phyloP scores from a whole-genome alignment of 345 rosid genomes.

The Corchorus olitorius region DNA sequence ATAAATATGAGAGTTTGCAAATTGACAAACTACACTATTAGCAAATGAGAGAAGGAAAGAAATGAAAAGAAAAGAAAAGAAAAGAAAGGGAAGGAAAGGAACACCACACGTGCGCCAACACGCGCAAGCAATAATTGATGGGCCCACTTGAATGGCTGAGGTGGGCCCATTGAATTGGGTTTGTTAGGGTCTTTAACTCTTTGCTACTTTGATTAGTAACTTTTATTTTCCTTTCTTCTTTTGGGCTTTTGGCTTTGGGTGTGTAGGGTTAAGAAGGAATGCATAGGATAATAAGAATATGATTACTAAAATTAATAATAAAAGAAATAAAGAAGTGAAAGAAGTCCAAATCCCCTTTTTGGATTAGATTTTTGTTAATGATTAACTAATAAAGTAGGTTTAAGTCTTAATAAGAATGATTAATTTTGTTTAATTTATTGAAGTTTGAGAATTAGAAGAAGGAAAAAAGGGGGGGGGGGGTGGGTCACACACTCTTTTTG shows the following conservation, averaged over 20 bases:
- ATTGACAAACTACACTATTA: constrained; percentile 8
- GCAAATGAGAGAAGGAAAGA: not conserved
- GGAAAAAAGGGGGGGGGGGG: constrained; percentile 12
- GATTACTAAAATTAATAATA: no score
- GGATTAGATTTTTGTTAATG: not conserved
- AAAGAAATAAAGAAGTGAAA: no score
- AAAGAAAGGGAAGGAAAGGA: constrained; percentile 7
- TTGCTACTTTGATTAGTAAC: not conserved
- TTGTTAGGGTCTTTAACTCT: constrained; percentile 22
- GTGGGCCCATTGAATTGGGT: constrained; percentile 5
- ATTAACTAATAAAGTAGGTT: not conserved
- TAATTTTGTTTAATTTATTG: constrained; percentile 12
- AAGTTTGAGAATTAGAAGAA: not conserved
- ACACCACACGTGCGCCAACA: constrained; percentile 51
- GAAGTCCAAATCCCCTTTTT: not conserved
- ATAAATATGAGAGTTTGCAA: not conserved
- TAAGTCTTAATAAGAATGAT: not conserved
- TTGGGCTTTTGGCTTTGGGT: not conserved
- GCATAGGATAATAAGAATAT: not conserved
- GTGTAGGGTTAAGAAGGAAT: not conserved
- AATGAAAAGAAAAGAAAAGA: not conserved
- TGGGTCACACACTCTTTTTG: constrained; percentile 31
- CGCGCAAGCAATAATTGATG: constrained; percentile 38
- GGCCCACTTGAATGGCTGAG: constrained; percentile 28
- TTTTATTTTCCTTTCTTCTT: not conserved